Conservation (phyloP, 2,329 filamentous ascomycete genomes). For the Lachnellula hyalina region DNA sequence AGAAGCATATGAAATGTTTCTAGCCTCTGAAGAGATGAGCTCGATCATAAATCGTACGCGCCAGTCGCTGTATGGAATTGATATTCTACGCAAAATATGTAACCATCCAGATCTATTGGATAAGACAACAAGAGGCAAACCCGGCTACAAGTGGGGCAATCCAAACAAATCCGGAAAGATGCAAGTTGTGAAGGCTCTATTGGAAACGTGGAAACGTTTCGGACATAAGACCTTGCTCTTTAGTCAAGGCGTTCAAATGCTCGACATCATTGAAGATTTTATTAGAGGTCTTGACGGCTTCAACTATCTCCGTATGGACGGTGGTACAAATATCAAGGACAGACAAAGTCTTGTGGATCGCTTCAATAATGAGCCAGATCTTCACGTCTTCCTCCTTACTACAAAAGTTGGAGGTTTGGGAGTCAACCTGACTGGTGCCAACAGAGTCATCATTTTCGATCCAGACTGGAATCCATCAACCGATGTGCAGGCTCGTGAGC, state of each 20-base stretch:
- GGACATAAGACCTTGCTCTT: slow-evolving; percentile 94
- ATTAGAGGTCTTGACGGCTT: slow-evolving; percentile 63
- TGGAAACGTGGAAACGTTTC: slow-evolving; percentile 77
- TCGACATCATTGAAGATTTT: slow-evolving; percentile 86
- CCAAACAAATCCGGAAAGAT: slow-evolving; percentile 85
- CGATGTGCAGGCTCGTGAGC: slow-evolving; percentile 88
- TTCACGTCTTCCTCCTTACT: slow-evolving; percentile 88
- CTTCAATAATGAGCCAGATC: slow-evolving; percentile 75
- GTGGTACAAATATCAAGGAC: slow-evolving; percentile 79
- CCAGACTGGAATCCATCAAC: slow-evolving; percentile 99
- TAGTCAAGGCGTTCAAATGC: slow-evolving; percentile 89
- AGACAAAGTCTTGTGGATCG: slow-evolving; percentile 87
- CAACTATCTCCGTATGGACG: slow-evolving; percentile 87
- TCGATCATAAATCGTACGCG: slow-evolving; percentile 70
- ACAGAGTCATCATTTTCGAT: slow-evolving; percentile 96
- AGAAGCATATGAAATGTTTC: slow-evolving; percentile 73
- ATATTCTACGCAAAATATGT: slow-evolving; percentile 90
- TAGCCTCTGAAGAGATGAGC: slow-evolving; percentile 79
- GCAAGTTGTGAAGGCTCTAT: slow-evolving; percentile 82
- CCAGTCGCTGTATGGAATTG: slow-evolving; percentile 83
- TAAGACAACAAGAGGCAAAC: slow-evolving; percentile 48
- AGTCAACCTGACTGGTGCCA: slow-evolving; percentile 89
- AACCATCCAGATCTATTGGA: slow-evolving; percentile 91
- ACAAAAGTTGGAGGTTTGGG: slow-evolving; percentile 94
- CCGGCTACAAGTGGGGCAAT: slow-evolving; percentile 71